Evolutionary conservation across 768 basidiomycete genomes (phyloP).

Genomic region (Lactarius tabidus): DNA sequence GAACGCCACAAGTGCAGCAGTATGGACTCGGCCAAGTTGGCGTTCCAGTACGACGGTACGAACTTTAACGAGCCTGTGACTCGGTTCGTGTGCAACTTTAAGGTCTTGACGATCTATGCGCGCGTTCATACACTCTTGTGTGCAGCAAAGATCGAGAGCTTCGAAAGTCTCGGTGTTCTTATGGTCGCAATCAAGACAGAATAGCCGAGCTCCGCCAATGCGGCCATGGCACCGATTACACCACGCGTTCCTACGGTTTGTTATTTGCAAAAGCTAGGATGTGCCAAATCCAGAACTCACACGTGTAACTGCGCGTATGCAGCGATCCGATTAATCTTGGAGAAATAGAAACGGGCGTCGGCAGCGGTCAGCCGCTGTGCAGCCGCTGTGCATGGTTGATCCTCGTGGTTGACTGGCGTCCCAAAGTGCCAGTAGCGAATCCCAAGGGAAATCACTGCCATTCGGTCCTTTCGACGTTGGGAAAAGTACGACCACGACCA

Average conservation of each 20-base stretch:
- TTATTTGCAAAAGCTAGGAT: neutral
- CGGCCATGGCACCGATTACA: slow-evolving; percentile 31
- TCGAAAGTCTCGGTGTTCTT: slow-evolving; percentile 10
- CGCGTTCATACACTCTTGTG: slow-evolving; percentile 26
- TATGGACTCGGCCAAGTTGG: neutral
- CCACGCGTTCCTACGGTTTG: slow-evolving; percentile 16
- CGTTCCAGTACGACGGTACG: slow-evolving; percentile 21
- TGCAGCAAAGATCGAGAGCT: slow-evolving; percentile 33
- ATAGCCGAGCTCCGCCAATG: slow-evolving; percentile 32
- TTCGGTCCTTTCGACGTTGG: slow-evolving; percentile 31
- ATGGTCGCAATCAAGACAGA: slow-evolving; percentile 35
- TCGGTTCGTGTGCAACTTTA: slow-evolving; percentile 29
- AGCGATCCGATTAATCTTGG: slow-evolving; percentile 22
- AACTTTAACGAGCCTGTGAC: slow-evolving; percentile 33
- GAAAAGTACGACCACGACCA: slow-evolving; percentile 34
- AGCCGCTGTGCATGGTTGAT: slow-evolving; percentile 22
- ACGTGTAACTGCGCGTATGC: slow-evolving; percentile 26
- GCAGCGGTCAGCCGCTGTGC: slow-evolving; percentile 27
- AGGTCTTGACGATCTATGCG: slow-evolving; percentile 25
- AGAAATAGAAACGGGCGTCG: slow-evolving; percentile 30
- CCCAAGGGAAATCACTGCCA: slow-evolving; percentile 29
- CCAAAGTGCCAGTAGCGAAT: slow-evolving; percentile 28
- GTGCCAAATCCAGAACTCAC: slow-evolving; percentile 14
- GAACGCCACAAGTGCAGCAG: neutral
- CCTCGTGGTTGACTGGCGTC: slow-evolving; percentile 20